A percentile compares a stretch with the other conserved stretches of the same genome.
phyloP scores from a whole-genome alignment of 139 green algal species.

The Chlamydomonas sphaeroides region DNA sequence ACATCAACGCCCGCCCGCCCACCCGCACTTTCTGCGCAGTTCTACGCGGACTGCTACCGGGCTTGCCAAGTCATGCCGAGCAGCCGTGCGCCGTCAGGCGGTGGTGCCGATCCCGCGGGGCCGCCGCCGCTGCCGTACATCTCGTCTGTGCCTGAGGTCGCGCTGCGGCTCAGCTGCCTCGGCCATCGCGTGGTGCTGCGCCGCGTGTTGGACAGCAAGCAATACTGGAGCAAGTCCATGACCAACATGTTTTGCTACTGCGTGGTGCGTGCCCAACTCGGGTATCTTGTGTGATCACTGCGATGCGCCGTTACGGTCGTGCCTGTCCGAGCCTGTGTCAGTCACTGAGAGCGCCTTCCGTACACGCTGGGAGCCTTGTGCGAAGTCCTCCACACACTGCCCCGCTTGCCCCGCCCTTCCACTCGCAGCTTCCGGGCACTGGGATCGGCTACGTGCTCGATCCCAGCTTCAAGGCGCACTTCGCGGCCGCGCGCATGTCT shows the following conservation, averaged over 20 bases:
- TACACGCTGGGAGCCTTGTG: no score
- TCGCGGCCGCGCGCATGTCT: constrained; percentile 48
- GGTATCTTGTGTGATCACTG: no score
- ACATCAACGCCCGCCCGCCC: no score
- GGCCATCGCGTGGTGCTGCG: constrained; percentile 52
- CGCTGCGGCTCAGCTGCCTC: constrained; percentile 37
- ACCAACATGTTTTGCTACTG: constrained; percentile 54
- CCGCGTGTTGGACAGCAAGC: constrained; percentile 45
- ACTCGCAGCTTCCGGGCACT: constrained; percentile 17
- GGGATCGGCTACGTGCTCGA: constrained; percentile 55
- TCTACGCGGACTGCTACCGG: constrained; percentile 33
- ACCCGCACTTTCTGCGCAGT: no score
- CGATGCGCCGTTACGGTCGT: no score
- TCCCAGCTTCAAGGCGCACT: constrained; percentile 51
- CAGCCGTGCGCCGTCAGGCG: background rate
- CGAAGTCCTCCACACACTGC: no score
- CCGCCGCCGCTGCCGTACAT: background rate
- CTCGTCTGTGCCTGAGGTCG: constrained; percentile 24
- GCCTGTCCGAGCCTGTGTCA: no score
- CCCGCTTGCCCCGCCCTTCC: no score
- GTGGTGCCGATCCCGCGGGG: no score
- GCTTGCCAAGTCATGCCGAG: background rate
- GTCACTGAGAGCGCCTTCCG: no score
- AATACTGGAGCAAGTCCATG: constrained; percentile 59
- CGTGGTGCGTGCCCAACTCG: no score